Conservation (phyloP, 441 rosid genomes). For the Aquilaria agallochum region DNA sequence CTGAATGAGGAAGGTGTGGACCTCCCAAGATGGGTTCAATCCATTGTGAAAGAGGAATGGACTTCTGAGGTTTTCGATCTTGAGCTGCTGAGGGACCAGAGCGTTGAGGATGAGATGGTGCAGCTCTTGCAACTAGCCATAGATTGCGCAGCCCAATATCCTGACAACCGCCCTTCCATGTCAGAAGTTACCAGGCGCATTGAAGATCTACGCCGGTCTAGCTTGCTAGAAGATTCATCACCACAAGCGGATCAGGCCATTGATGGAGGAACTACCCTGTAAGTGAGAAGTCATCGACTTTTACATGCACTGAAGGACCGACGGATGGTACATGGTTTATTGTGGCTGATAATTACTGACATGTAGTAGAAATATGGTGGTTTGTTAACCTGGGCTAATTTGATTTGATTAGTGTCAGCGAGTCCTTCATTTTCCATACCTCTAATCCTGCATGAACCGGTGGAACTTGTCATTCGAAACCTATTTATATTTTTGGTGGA, state of each 20-base stretch:
- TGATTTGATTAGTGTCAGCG: slow-evolving; percentile 16
- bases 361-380: slow-evolving; percentile 16
- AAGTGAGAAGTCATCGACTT: slow-evolving; percentile 9
- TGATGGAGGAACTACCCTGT: slow-evolving; percentile 28
- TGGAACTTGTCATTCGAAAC: slow-evolving; percentile 8
- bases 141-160: slow-evolving; percentile 83
- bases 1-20: slow-evolving; percentile 93
- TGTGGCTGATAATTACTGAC: slow-evolving; percentile 17
- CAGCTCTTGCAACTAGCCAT: slow-evolving; percentile 83
- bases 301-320: slow-evolving; percentile 1
- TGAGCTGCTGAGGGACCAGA: slow-evolving; percentile 77
- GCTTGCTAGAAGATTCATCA: slow-evolving; percentile 27
- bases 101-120: slow-evolving; percentile 75
- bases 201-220: slow-evolving; percentile 45
- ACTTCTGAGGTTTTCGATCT: slow-evolving; percentile 82
- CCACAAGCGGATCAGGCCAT: slow-evolving; percentile 28
- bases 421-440: no score
- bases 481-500: slow-evolving; percentile 22
- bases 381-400: slow-evolving; percentile 16
- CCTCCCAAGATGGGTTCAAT: slow-evolving; percentile 95
- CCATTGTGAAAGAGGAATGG: slow-evolving; percentile 87
- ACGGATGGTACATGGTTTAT: slow-evolving; percentile 5
- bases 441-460: no score
- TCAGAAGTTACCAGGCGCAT: slow-evolving; percentile 56
- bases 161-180: slow-evolving; percentile 82